phyloP scores from a whole-genome alignment of 1,284 basidiomycete genomes.

The Xerocomus amazonicus region DNA sequence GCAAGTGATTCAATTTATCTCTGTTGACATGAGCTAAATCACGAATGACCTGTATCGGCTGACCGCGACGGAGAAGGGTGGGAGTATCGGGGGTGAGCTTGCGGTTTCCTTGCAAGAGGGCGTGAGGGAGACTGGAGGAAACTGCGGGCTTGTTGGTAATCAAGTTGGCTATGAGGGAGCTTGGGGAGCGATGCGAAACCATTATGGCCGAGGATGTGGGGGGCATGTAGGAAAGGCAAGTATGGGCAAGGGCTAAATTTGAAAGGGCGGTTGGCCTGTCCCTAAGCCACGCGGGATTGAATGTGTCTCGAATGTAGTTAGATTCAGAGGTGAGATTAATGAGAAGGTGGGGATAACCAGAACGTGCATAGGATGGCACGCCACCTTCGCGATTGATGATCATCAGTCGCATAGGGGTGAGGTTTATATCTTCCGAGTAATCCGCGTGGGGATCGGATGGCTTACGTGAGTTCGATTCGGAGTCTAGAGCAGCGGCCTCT shows the following conservation, averaged over 20 bases:
- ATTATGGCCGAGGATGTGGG: slow-evolving; percentile 90
- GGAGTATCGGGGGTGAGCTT: slow-evolving; percentile 89
- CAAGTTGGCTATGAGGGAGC: slow-evolving; percentile 92
- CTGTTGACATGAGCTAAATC: slow-evolving; percentile 66
- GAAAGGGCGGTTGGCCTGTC: slow-evolving; percentile 85
- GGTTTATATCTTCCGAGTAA: slow-evolving; percentile 55
- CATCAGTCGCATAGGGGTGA: slow-evolving; percentile 92
- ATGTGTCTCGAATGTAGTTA: slow-evolving; percentile 83
- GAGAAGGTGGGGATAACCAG: slow-evolving; percentile 91
- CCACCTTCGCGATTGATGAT: slow-evolving; percentile 98
- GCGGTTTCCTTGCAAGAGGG: slow-evolving; percentile 81
- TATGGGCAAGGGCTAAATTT: slow-evolving; percentile 85
- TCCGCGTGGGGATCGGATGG: slow-evolving; percentile 32
- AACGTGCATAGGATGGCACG: slow-evolving; percentile 94
- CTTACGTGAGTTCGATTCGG: slow-evolving; percentile 22
- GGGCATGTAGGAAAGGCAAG: slow-evolving; percentile 92
- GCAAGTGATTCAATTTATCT: slow-evolving; percentile 70
- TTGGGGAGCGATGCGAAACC: slow-evolving; percentile 96
- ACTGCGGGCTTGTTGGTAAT: slow-evolving; percentile 99
- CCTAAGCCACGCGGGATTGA: slow-evolving; percentile 72
- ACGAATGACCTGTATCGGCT: slow-evolving; percentile 83
- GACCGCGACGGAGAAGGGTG: slow-evolving; percentile 86
- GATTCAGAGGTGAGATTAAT: slow-evolving; percentile 93
- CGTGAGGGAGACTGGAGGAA: slow-evolving; percentile 92
- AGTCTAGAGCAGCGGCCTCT: slow-evolving; percentile 50